A percentile compares a stretch with the other conserved stretches of the same genome.
These are phyloP conservation scores for Kazachstania kunashirensis DNA, from an alignment of 805 yeast species.

Conservation along the genomic window DNA sequence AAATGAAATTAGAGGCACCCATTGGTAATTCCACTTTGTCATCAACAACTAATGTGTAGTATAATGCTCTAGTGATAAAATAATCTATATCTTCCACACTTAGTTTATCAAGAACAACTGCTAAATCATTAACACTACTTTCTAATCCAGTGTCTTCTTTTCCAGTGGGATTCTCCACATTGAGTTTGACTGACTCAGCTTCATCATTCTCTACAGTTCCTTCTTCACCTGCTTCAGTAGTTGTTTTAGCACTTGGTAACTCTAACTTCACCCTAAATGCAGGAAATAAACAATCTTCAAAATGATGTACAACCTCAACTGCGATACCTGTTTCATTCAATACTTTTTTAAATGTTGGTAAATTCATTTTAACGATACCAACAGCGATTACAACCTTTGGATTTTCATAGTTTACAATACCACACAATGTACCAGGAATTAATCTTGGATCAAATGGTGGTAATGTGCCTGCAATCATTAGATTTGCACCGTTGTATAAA, in stretches of 20 bases:
- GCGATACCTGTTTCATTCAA: constrained; percentile 71
- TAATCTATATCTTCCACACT: constrained; percentile 60
- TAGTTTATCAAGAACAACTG: constrained; percentile 35
- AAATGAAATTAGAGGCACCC: constrained; percentile 63
- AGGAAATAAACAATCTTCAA: constrained; percentile 54
- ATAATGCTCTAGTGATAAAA: constrained; percentile 59
- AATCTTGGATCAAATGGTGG: constrained; percentile 47
- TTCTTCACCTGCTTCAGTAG: constrained; percentile 4
- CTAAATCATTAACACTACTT: constrained; percentile 20
- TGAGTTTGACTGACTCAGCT: not conserved
- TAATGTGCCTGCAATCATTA: constrained; percentile 64
- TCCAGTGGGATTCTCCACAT: constrained; percentile 6
- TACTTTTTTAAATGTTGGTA: constrained; percentile 37
- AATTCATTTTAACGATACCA: constrained; percentile 47
- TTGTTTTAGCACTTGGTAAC: constrained; percentile 31
- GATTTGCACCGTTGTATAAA: constrained; percentile 68
- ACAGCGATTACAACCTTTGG: constrained; percentile 65
- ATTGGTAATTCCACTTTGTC: constrained; percentile 50
- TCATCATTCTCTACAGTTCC: constrained; percentile 4
- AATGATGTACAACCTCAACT: constrained; percentile 56
- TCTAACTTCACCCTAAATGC: constrained; percentile 38
- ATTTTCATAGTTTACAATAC: constrained; percentile 48
- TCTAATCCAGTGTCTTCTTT: constrained; percentile 7
- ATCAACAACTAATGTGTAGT: constrained; percentile 56
- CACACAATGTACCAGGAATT: constrained; percentile 52